Evolutionary conservation across 768 basidiomycete species (phyloP).

Genomic region (Tulasnella sp.): DNA sequence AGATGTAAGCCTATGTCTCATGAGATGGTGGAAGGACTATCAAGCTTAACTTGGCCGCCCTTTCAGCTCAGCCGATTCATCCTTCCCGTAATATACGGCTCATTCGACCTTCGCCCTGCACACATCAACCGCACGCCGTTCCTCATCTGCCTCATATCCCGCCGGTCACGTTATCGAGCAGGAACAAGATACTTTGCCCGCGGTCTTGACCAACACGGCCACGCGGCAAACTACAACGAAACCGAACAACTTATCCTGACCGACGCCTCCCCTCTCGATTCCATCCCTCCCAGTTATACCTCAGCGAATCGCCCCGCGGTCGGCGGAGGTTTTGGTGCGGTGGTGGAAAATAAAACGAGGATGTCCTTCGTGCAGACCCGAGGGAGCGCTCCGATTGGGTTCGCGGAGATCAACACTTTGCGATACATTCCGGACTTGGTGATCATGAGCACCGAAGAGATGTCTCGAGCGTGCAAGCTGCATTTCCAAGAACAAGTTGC

Average conservation of each 20-base stretch:
- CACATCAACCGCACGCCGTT: constrained; percentile 68
- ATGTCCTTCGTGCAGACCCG: constrained; percentile 88
- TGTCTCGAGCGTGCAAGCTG: constrained; percentile 60
- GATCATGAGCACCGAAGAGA: constrained; percentile 84
- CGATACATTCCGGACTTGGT: constrained; percentile 94
- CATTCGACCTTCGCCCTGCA: constrained; percentile 71
- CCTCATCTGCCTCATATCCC: constrained; percentile 79
- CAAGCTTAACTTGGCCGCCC: background rate
- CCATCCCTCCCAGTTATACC: constrained; percentile 15
- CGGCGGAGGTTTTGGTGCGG: constrained; percentile 1
- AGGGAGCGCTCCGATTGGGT: constrained; percentile 88
- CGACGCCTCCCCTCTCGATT: constrained; percentile 19
- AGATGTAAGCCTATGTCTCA: constrained; percentile 41
- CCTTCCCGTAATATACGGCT: constrained; percentile 88
- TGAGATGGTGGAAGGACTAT: background rate
- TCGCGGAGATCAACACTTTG: constrained; percentile 93
- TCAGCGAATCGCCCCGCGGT: constrained; percentile 9
- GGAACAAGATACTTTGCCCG: constrained; percentile 96
- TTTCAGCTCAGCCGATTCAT: constrained; percentile 75
- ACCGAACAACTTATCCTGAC: constrained; percentile 88
- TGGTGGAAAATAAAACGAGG: constrained; percentile 24
- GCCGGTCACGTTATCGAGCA: constrained; percentile 86
- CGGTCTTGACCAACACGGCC: constrained; percentile 77
- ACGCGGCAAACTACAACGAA: constrained; percentile 96
- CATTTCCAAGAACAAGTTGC: constrained; percentile 67